phyloP scores from a whole-genome alignment of 2,329 filamentous ascomycete species.

The Stagonosporopsis rhizophila region DNA sequence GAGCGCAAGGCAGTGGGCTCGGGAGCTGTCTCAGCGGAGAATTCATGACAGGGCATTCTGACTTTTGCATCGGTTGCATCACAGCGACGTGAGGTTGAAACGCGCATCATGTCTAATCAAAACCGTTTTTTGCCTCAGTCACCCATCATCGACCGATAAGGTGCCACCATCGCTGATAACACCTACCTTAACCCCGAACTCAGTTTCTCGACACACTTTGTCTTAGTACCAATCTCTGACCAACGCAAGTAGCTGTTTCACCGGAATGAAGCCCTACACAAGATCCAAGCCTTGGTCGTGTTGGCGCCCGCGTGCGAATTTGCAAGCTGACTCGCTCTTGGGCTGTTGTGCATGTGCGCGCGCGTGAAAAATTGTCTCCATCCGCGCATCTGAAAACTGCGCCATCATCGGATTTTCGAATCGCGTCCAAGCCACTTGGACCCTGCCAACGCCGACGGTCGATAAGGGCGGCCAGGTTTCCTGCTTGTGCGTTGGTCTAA shows the following conservation, averaged over 20 bases:
- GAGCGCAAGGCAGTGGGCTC: neutral
- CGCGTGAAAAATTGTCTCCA: neutral
- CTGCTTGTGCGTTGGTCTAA: neutral
- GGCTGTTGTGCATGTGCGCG: neutral
- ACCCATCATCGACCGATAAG: neutral
- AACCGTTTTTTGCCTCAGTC: neutral
- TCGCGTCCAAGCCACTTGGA: slow-evolving; percentile 12
- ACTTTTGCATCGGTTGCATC: slow-evolving; percentile 3
- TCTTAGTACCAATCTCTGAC: neutral
- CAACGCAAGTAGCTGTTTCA: slow-evolving; percentile 4
- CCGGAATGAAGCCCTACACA: slow-evolving; percentile 6
- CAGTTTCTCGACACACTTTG: neutral
- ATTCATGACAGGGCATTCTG: slow-evolving; percentile 1
- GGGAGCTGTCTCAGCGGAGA: neutral
- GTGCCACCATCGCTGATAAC: neutral
- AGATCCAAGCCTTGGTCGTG: slow-evolving; percentile 6
- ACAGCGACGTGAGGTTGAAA: neutral
- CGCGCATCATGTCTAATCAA: neutral
- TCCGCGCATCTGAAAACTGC: slow-evolving; percentile 8
- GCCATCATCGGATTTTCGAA: slow-evolving; percentile 13
- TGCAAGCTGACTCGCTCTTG: neutral
- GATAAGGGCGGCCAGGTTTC: neutral
- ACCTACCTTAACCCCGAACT: neutral
- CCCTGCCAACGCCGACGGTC: slow-evolving; percentile 14
- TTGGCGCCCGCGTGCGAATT: neutral